Percentiles rank a stretch among this genome's conserved stretches.
These are phyloP conservation scores for Penicillium coprophilum DNA, from an alignment of 495 filamentous ascomycete species.

Conservation along the genomic window DNA sequence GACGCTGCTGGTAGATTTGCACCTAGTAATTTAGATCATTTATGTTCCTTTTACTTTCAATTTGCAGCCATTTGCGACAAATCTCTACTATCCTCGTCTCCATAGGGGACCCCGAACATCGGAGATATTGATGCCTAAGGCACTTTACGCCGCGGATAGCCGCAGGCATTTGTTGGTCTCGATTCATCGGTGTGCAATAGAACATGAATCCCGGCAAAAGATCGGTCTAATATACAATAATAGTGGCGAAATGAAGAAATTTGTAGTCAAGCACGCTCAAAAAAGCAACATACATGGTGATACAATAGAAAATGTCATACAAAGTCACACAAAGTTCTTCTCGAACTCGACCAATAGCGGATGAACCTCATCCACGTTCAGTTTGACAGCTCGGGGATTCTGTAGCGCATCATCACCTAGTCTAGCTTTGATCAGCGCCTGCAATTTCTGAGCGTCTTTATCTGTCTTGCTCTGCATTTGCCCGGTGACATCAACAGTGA, in stretches of 20 bases:
- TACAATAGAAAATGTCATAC: neutral
- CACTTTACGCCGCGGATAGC: constrained; percentile 19
- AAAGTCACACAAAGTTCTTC: constrained; percentile 34
- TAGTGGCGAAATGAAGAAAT: neutral
- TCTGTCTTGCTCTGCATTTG: constrained; percentile 47
- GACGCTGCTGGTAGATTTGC: neutral
- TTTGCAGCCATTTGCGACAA: neutral
- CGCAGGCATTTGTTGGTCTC: constrained; percentile 4
- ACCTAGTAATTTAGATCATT: neutral
- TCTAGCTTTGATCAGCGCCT: constrained; percentile 28
- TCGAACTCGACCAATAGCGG: constrained; percentile 42
- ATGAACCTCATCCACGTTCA: constrained; percentile 42
- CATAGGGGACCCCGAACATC: constrained; percentile 22
- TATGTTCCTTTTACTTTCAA: neutral
- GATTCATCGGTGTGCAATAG: neutral
- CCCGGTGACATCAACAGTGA: constrained; percentile 48
- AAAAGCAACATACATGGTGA: neutral
- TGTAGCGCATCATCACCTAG: constrained; percentile 33
- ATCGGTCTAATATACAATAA: constrained; percentile 15
- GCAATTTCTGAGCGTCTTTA: constrained; percentile 28
- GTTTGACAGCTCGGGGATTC: constrained; percentile 41
- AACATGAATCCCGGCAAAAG: neutral
- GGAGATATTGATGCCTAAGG: constrained; percentile 20
- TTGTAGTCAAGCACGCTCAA: constrained; percentile 15
- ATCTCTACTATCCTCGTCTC: neutral